These are phyloP conservation scores for Cephaloascus albidus DNA, from an alignment of 805 yeast species.

Conservation along the genomic window DNA sequence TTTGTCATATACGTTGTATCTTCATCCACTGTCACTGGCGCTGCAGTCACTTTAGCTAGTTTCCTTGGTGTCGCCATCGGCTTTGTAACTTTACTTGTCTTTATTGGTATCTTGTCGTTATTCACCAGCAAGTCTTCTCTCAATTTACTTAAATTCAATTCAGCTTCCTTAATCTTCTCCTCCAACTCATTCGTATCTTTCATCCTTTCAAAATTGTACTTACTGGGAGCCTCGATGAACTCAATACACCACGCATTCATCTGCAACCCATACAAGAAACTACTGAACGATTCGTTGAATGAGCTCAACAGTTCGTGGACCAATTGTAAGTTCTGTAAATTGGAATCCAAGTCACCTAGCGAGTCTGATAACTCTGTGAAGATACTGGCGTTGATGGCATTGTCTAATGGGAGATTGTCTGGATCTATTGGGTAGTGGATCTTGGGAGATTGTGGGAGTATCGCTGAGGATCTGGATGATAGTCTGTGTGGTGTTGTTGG, in stretches of 20 bases:
- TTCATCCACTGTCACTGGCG: constrained; percentile 1
- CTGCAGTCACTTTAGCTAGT: constrained; percentile 1
- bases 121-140: too few species aligned
- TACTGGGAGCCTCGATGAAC: constrained; percentile 20
- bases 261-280: constrained; percentile 70
- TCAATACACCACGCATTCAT: constrained; percentile 87
- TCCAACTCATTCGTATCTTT: background rate
- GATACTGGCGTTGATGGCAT: constrained; percentile 25
- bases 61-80: background rate
- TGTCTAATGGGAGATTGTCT: constrained; percentile 31
- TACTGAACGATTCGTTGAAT: constrained; percentile 72
- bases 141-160: background rate
- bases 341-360: constrained; percentile 44
- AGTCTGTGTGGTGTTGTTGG: constrained; percentile 5
- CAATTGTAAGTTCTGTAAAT: constrained; percentile 45
- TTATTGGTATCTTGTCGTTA: too few species aligned
- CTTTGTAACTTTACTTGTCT: background rate
- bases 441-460: constrained; percentile 31
- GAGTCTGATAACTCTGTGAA: constrained; percentile 38
- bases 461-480: constrained; percentile 25
- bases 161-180: background rate
- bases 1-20: constrained; percentile 18
- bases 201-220: constrained; percentile 1
- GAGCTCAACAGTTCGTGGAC: constrained; percentile 53
- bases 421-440: constrained; percentile 33